phyloP scores from a whole-genome alignment of 495 filamentous ascomycete species.

The Saxophila tyrrhenica region DNA sequence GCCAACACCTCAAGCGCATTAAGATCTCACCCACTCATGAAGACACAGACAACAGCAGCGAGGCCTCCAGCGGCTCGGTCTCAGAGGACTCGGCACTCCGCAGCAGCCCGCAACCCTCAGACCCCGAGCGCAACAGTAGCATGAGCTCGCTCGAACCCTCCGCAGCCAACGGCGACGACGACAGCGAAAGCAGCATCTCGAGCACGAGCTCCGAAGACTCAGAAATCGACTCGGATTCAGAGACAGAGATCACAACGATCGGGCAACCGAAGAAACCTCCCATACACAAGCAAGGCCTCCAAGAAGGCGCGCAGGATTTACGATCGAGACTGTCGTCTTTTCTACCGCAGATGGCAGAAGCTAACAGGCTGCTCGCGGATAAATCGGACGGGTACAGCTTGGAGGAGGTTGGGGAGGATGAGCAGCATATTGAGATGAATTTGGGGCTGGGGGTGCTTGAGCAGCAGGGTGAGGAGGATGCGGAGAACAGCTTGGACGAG shows the following conservation, averaged over 20 bases:
- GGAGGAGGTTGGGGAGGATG: constrained; percentile 15
- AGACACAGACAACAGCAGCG: constrained; percentile 5
- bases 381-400: background rate
- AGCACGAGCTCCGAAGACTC: constrained; percentile 2
- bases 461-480: constrained; percentile 6
- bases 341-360: constrained; percentile 11
- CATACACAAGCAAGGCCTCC: background rate
- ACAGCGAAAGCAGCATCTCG: constrained; percentile 10
- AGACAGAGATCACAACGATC: constrained; percentile 1
- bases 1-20: constrained; percentile 3
- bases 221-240: background rate
- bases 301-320: constrained; percentile 7
- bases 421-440: constrained; percentile 19
- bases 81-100: constrained; percentile 14
- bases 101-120: constrained; percentile 4
- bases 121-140: constrained; percentile 5
- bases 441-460: constrained; percentile 19
- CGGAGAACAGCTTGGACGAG: background rate
- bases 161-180: background rate
- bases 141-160: constrained; percentile 6
- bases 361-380: constrained; percentile 6
- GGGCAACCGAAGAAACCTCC: constrained; percentile 9
- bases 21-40: constrained; percentile 3
- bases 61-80: constrained; percentile 10
- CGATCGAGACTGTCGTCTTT: constrained; percentile 4